Evolutionary conservation across 2,329 filamentous ascomycete species (phyloP).

Genomic region (Diplodia seriata): DNA sequence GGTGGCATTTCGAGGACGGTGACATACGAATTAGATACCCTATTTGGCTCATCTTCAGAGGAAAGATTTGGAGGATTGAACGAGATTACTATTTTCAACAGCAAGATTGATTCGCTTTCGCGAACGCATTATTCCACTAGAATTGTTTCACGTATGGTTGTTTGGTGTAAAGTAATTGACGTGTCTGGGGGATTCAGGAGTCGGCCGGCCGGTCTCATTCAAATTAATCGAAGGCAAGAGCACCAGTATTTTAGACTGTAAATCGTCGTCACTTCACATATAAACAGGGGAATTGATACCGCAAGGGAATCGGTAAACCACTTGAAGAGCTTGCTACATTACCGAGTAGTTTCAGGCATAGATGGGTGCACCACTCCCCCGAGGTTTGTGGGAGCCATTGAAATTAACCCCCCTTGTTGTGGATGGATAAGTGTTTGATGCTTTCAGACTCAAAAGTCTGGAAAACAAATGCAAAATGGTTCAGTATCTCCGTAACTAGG

Average conservation of each 20-base stretch:
- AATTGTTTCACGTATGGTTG: background rate
- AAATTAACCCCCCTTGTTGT: too few species aligned
- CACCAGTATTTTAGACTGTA: background rate
- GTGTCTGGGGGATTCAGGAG: too few species aligned
- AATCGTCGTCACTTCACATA: background rate
- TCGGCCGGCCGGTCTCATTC: background rate
- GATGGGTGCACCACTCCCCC: too few species aligned
- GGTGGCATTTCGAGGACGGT: conserved; percentile 13
- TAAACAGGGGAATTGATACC: background rate
- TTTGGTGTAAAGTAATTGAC: background rate
- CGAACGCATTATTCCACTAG: background rate
- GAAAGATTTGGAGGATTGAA: conserved; percentile 8
- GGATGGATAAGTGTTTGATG: too few species aligned
- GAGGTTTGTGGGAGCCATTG: too few species aligned
- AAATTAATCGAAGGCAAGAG: background rate
- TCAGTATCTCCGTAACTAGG: too few species aligned
- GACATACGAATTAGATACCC: conserved; percentile 33
- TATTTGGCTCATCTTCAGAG: conserved; percentile 20
- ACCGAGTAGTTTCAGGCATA: too few species aligned
- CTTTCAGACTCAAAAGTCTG: too few species aligned
- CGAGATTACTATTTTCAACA: background rate
- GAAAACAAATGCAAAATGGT: too few species aligned
- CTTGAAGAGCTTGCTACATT: too few species aligned
- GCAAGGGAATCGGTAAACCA: too few species aligned
- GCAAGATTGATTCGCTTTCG: background rate